These are phyloP conservation scores for Hypoxylon sp. DNA, from an alignment of 2,329 filamentous ascomycete species.

Conservation along the genomic window DNA sequence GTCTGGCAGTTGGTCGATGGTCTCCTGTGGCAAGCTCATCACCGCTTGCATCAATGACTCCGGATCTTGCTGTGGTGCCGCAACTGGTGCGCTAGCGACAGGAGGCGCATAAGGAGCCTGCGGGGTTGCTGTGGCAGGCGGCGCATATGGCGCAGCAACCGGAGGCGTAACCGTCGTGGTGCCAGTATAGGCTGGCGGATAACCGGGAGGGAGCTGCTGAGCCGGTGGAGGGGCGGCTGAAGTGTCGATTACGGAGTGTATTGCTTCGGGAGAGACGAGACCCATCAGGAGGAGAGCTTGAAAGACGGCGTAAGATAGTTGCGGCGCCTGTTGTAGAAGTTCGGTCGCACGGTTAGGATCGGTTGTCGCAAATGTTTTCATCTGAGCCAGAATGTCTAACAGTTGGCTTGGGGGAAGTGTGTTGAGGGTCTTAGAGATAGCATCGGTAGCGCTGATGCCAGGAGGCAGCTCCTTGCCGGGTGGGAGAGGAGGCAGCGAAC, in stretches of 20 bases:
- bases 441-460: conserved; percentile 87
- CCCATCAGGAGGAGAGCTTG: conserved; percentile 94
- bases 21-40: conserved; percentile 82
- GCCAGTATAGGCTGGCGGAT: conserved; percentile 58
- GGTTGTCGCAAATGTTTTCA: conserved; percentile 88
- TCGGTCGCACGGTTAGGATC: conserved; percentile 89
- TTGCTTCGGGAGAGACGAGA: conserved; percentile 86
- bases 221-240: conserved; percentile 60
- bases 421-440: conserved; percentile 91
- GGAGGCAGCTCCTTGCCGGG: conserved; percentile 87
- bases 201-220: conserved; percentile 56
- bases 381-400: conserved; percentile 92
- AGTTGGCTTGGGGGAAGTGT: conserved; percentile 90
- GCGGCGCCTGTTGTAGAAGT: conserved; percentile 88
- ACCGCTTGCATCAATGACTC: conserved; percentile 85
- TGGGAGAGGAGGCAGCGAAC: conserved; percentile 83
- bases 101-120: conserved; percentile 61
- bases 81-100: conserved; percentile 55
- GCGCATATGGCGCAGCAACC: conserved; percentile 63
- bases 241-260: conserved; percentile 83
- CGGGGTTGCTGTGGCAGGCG: conserved; percentile 57
- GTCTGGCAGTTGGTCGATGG: conserved; percentile 84
- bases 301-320: conserved; percentile 95
- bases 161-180: conserved; percentile 65
- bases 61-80: conserved; percentile 66